These are phyloP conservation scores for Chamaenerion angustifolium DNA, from an alignment of 345 rosid genomes.

Conservation along the genomic window DNA sequence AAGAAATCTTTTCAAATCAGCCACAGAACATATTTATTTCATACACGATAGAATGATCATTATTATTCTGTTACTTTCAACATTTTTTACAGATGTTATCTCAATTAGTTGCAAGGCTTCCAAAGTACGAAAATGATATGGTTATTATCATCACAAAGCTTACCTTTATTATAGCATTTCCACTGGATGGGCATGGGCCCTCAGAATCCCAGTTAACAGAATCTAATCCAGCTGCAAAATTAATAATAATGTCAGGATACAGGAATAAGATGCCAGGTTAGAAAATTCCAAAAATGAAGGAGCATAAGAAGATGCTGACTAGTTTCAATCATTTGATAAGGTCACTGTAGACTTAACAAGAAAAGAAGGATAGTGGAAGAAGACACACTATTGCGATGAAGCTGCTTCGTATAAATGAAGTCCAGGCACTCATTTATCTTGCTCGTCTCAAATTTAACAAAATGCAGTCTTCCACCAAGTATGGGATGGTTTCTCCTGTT, in stretches of 20 bases:
- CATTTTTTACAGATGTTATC: not conserved
- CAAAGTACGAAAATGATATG: not conserved
- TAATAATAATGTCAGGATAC: not conserved
- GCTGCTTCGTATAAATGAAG: slow-evolving; percentile 91
- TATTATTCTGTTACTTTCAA: too few relatives aligned
- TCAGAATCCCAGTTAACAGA: slow-evolving; percentile 30
- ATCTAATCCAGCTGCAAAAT: slow-evolving; percentile 31
- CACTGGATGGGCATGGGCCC: slow-evolving; percentile 14
- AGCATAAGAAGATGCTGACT: too few relatives aligned
- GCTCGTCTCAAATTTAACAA: slow-evolving; percentile 89
- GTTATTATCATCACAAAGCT: not conserved
- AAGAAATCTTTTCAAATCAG: too few relatives aligned
- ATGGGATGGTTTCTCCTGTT: slow-evolving; percentile 81
- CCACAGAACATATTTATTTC: too few relatives aligned
- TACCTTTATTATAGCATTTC: slow-evolving; percentile 47
- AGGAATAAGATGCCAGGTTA: not conserved
- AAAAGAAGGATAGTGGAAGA: slow-evolving; percentile 3
- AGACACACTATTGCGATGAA: slow-evolving; percentile 52
- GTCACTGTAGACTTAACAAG: not conserved
- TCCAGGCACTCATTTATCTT: slow-evolving; percentile 89
- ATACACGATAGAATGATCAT: too few relatives aligned
- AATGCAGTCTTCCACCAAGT: slow-evolving; percentile 97
- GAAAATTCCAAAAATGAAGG: not conserved
- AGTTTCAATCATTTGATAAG: too few relatives aligned
- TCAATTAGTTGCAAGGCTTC: not conserved